Conservation (phyloP, 768 basidiomycete genomes). For the Chalciporus sphaerocephalus region DNA sequence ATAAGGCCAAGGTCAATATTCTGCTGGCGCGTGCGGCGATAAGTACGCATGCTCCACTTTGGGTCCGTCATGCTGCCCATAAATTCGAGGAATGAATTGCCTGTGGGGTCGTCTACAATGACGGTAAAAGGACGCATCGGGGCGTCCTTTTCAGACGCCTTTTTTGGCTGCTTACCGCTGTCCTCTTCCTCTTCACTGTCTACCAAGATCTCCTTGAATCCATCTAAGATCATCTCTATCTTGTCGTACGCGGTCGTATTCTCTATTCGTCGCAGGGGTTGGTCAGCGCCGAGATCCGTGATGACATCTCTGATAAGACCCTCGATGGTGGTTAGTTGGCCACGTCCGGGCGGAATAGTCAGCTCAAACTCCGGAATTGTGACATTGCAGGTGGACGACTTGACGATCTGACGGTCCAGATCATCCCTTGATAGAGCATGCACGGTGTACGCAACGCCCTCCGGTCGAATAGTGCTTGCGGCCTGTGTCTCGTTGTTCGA, state of each 20-base stretch:
- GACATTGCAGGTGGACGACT: constrained; percentile 87
- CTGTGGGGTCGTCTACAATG: constrained; percentile 86
- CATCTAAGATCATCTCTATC: constrained; percentile 71
- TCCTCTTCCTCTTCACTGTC: constrained; percentile 53
- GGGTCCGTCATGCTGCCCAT: constrained; percentile 82
- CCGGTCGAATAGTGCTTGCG: constrained; percentile 71
- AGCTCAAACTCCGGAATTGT: constrained; percentile 84
- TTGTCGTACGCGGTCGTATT: constrained; percentile 66
- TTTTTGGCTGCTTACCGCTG: constrained; percentile 31
- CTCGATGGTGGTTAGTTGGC: constrained; percentile 96
- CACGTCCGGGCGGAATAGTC: constrained; percentile 83
- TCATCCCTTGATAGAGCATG: constrained; percentile 70
- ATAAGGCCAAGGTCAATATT: constrained; percentile 76
- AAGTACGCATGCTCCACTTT: constrained; percentile 86
- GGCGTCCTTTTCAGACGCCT: constrained; percentile 53
- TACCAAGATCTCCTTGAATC: constrained; percentile 58
- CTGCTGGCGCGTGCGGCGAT: constrained; percentile 74
- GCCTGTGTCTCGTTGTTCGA: constrained; percentile 93
- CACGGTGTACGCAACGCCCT: constrained; percentile 74
- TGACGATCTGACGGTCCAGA: constrained; percentile 88
- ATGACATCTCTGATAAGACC: constrained; percentile 83
- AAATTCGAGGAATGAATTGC: constrained; percentile 97
- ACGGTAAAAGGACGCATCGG: constrained; percentile 50
- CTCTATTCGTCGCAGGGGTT: constrained; percentile 78
- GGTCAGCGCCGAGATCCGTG: constrained; percentile 74